Evolutionary conservation across 306 rosid genomes (phyloP).

Genomic region (Bauhinia variegata): DNA sequence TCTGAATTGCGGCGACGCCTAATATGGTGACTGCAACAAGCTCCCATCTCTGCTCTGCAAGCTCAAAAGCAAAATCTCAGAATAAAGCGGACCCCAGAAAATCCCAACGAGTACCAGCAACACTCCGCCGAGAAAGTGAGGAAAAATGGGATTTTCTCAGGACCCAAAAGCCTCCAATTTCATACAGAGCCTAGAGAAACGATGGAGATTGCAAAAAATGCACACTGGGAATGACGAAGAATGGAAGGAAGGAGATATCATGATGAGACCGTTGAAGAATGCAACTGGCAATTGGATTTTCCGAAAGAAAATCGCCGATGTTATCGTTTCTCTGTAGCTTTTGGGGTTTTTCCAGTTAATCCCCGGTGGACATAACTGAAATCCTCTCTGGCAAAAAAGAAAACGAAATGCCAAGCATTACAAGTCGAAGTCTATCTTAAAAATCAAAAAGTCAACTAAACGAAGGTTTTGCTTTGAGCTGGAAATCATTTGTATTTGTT

Average conservation of each 20-base stretch:
- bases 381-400: not conserved
- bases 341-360: conserved; percentile 1
- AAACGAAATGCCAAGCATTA: not conserved
- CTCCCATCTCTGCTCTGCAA: conserved; percentile 54
- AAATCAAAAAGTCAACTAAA: not conserved
- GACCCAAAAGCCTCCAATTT: not conserved
- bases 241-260: conserved; percentile 24
- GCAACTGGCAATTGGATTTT: not conserved
- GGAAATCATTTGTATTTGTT: too few species aligned
- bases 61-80: not conserved
- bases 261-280: conserved; percentile 10
- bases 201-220: not conserved
- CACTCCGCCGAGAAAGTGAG: conserved; percentile 1
- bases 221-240: not conserved
- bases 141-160: conserved; percentile 1
- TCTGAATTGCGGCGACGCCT: conserved; percentile 36
- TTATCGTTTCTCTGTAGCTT: conserved; percentile 6
- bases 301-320: conserved; percentile 17
- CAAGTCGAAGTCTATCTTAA: not conserved
- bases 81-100: conserved; percentile 34
- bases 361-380: conserved; percentile 13
- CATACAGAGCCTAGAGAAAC: conserved; percentile 1
- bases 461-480: not conserved
- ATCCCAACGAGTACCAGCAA: conserved; percentile 35
- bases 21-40: conserved; percentile 54